Conservation (phyloP, 495 filamentous ascomycete genomes). For the Xylaria venustula region DNA sequence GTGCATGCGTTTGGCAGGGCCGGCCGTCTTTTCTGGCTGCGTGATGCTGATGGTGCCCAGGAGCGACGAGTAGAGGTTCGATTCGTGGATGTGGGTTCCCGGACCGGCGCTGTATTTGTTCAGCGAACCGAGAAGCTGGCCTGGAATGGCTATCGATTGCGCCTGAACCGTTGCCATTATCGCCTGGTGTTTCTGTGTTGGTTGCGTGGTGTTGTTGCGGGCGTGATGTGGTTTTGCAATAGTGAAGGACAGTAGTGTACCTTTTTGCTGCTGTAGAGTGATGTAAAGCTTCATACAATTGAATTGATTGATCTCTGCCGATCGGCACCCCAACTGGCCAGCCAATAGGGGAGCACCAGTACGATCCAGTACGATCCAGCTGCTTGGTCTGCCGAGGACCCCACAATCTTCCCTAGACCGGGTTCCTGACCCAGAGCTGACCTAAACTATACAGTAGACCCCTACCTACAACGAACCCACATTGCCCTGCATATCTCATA, state of each 20-base stretch:
- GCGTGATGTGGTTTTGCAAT: neutral
- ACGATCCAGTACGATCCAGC: neutral
- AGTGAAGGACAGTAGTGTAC: neutral
- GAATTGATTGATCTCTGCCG: too few species aligned
- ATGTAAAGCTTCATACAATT: neutral
- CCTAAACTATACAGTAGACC: too few species aligned
- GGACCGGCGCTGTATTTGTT: constrained; percentile 66
- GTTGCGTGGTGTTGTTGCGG: neutral
- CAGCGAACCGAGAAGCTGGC: constrained; percentile 71
- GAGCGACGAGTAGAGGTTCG: constrained; percentile 70
- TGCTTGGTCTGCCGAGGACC: neutral
- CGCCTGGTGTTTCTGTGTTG: neutral
- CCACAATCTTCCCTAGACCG: neutral
- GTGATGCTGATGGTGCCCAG: constrained; percentile 59
- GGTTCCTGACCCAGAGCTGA: neutral
- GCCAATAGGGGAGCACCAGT: neutral
- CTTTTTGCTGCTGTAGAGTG: neutral
- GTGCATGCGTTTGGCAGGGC: constrained; percentile 58
- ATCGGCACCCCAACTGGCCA: neutral
- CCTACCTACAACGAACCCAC: neutral
- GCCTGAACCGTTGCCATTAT: constrained; percentile 11
- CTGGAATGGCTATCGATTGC: constrained; percentile 56
- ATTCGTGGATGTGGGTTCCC: constrained; percentile 75
- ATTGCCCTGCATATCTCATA: too few species aligned
- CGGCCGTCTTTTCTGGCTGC: constrained; percentile 46